These are phyloP conservation scores for Avena atlantica DNA, from an alignment of 176 grass and related monocot species.

Conservation along the genomic window DNA sequence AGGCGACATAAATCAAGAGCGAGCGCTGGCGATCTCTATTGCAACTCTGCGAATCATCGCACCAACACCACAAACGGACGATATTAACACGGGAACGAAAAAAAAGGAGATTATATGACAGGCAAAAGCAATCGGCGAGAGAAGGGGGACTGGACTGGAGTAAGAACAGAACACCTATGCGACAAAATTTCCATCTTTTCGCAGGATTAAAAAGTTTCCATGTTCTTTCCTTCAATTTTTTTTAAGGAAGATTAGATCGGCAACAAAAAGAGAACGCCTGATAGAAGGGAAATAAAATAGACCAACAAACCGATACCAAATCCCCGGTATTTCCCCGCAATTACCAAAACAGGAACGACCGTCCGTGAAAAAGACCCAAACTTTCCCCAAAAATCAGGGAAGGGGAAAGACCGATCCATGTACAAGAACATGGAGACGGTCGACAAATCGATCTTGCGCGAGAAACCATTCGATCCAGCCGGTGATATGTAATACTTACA, in stretches of 20 bases:
- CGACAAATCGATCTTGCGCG: neutral
- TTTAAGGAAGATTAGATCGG: neutral
- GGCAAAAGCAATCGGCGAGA: neutral
- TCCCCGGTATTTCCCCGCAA: conserved; percentile 2
- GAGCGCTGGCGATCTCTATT: neutral
- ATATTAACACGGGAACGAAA: neutral
- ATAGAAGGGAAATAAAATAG: neutral
- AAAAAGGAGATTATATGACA: neutral
- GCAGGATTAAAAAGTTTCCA: neutral
- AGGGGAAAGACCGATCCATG: neutral
- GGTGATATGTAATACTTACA: neutral
- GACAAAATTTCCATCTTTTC: neutral
- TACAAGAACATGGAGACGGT: neutral
- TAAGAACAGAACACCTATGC: neutral
- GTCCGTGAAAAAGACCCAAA: neutral
- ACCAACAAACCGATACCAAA: neutral
- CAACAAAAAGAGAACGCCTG: neutral
- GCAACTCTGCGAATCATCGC: conserved; percentile 18
- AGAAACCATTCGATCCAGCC: neutral
- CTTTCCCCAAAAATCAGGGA: conserved; percentile 20
- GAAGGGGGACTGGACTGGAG: neutral
- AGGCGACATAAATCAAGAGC: conserved; percentile 58
- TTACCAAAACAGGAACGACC: neutral
- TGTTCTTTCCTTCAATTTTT: neutral
- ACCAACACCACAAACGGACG: neutral